These are phyloP conservation scores for Agrostemma githago DNA, from an alignment of 148 eudicot genomes.

Conservation along the genomic window DNA sequence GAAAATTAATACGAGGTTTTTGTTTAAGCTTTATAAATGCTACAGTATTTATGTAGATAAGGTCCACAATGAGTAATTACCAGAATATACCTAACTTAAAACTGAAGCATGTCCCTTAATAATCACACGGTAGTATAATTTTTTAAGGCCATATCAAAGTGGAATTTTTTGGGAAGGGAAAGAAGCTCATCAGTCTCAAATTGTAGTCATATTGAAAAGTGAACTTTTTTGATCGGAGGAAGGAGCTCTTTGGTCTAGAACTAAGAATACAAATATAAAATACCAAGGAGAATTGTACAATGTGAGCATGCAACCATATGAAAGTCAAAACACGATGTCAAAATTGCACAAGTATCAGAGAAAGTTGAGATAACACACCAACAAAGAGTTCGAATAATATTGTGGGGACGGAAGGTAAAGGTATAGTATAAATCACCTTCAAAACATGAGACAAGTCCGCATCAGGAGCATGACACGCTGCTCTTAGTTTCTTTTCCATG, in stretches of 20 bases:
- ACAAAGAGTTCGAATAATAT: background rate
- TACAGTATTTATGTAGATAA: background rate
- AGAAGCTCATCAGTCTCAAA: background rate
- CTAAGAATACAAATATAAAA: background rate
- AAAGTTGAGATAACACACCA: background rate
- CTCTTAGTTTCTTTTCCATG: slow-evolving; percentile 85
- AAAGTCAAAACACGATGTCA: background rate
- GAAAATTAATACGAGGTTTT: background rate
- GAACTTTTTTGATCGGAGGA: background rate
- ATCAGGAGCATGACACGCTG: slow-evolving; percentile 70
- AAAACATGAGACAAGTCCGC: slow-evolving; percentile 55
- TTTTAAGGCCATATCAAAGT: background rate
- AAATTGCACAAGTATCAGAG: background rate
- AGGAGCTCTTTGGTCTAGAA: background rate
- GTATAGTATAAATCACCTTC: slow-evolving; percentile 40
- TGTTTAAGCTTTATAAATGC: background rate
- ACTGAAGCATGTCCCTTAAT: background rate
- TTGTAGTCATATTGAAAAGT: background rate
- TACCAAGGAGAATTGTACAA: background rate
- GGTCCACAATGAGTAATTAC: background rate
- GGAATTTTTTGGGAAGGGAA: background rate
- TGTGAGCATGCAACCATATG: background rate
- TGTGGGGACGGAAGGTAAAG: background rate
- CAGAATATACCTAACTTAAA: background rate
- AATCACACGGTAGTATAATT: background rate